Base-by-base conservation (phyloP, 2,329 filamentous ascomycete genomes). In the Alternaria ventricosa region DNA sequence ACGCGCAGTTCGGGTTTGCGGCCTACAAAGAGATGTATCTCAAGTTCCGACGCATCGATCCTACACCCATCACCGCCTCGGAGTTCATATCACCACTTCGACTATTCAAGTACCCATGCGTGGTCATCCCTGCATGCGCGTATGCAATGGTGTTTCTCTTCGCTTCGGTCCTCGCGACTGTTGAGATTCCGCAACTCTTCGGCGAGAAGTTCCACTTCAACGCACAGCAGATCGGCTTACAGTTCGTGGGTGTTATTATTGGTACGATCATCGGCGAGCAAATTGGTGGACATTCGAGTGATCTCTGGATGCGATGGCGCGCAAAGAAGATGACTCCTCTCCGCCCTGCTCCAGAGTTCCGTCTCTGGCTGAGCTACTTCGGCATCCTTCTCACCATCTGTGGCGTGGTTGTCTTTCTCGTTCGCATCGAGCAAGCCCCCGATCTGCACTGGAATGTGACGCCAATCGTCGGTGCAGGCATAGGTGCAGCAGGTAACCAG, bases 111-210 rank as follows among this genome's bases (percentile, higher is more conserved):
- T 82, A 83, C 55, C 78, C 83, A 0, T 84, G 81, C 45, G 82
- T 88, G 23, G 67, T 85, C 44, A 79, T 89, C 8, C 85, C 87
- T 0, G 80, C 87, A 0, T 72, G 81, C 13, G 82, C 85, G 3
- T 88, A 89, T 71, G 75, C 85, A 4, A 87, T 89, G 81, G 78
- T 87, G 10, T 89, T 89, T 73, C 78, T 85, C 5, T 89, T 86
- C 71, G 81, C 76, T 33, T 84, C 80, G 43, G 84, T 88, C 10
- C 78, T 88, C 65, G 77, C 84, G 57, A 86, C 86, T 0, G 84
- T 89, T 25, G 87, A 89, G 68, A 85, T 89, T 5, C 87, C 87
- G 1, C 86, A 88, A 61, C 80, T 89, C 1, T 87, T 88, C 65
- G 81, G 83, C 6, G 75, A 81, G 33, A 85, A 85, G 63, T 90